phyloP scores from a whole-genome alignment of 2,329 filamentous ascomycete species.

The Cladosporium sp. region DNA sequence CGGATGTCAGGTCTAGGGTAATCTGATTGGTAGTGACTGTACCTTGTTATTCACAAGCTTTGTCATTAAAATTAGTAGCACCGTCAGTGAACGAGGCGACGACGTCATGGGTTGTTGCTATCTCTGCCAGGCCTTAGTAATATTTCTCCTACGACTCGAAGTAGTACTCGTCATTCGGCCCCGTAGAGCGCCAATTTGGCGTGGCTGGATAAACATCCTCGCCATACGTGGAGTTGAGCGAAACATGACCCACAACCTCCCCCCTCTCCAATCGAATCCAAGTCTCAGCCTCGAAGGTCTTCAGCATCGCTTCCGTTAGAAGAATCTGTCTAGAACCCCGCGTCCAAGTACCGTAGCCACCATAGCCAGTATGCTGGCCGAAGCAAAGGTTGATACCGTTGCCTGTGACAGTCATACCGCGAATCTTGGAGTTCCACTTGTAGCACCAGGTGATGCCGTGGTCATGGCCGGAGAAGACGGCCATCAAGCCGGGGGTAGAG shows the following conservation, averaged over 20 bases:
- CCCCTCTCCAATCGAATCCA: slow-evolving; percentile 32
- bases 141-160: background rate
- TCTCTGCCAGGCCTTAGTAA: no score
- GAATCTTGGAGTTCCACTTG: slow-evolving; percentile 25
- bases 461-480: slow-evolving; percentile 62
- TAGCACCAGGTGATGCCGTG: slow-evolving; percentile 38
- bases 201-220: background rate
- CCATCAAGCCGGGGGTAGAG: slow-evolving; percentile 52
- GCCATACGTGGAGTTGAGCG: slow-evolving; percentile 29
- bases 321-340: slow-evolving; percentile 28
- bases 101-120: no score
- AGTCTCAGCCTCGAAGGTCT: slow-evolving; percentile 23
- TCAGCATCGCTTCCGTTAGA: slow-evolving; percentile 21
- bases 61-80: no score
- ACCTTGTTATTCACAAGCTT: no score
- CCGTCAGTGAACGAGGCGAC: no score
- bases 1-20: no score
- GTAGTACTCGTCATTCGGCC: slow-evolving; percentile 1
- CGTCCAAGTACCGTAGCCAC: slow-evolving; percentile 32
- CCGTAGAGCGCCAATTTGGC: background rate
- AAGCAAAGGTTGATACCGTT: slow-evolving; percentile 33
- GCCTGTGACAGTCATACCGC: slow-evolving; percentile 27
- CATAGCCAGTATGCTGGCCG: slow-evolving; percentile 28
- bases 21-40: no score
- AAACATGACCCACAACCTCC: slow-evolving; percentile 25